Conservation (phyloP, 2,329 filamentous ascomycete genomes). For the Cladobotryum protrusum region DNA sequence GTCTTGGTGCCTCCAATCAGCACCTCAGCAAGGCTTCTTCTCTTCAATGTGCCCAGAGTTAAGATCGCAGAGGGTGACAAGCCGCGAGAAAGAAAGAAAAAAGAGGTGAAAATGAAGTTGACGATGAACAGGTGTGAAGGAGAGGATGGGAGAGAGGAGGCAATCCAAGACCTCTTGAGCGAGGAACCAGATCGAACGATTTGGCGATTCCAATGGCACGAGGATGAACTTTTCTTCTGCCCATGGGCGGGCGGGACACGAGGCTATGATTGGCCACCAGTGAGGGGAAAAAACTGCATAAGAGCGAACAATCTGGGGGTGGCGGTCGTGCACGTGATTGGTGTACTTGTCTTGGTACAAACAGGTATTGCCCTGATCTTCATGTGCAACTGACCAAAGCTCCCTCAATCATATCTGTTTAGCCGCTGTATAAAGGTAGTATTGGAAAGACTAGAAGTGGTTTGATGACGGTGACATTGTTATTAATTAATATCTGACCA, state of each 20-base stretch:
- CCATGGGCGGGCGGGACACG: constrained; percentile 2
- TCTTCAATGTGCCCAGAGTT: constrained; percentile 1
- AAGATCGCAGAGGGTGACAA: constrained; percentile 8
- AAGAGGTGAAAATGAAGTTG: background rate
- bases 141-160: constrained; percentile 2
- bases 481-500: no score
- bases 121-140: background rate
- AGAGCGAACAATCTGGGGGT: constrained; percentile 9
- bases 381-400: no score
- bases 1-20: constrained; percentile 9
- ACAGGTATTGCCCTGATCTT: no score
- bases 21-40: constrained; percentile 6
- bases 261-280: constrained; percentile 25
- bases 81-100: no score
- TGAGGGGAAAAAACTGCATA: constrained; percentile 23
- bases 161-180: constrained; percentile 13
- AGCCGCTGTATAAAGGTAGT: no score
- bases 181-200: constrained; percentile 16
- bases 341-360: no score
- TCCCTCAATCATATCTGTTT: no score
- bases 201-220: constrained; percentile 13
- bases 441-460: no score
- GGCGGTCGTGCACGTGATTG: background rate
- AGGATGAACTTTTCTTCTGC: constrained; percentile 15
- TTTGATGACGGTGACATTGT: no score